Evolutionary conservation across 2,329 filamentous ascomycete genomes (phyloP).

Genomic region (Furcasterigmium sp.): DNA sequence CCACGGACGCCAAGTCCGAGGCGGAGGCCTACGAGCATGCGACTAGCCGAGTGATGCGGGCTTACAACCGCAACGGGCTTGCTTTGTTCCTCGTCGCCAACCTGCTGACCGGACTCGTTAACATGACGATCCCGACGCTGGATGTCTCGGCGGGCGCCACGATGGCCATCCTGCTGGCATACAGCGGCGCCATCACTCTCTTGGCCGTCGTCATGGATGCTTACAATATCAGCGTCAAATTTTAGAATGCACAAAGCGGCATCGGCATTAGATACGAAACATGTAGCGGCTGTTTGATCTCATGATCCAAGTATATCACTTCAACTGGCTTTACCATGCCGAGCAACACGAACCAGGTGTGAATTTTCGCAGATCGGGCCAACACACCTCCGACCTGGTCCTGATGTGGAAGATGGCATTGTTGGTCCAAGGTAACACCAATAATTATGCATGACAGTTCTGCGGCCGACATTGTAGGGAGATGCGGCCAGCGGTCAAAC

Average conservation of each 20-base stretch:
- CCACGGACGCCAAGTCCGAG: constrained; percentile 50
- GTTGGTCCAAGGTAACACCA: too few relatives aligned
- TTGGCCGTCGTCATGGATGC: constrained; percentile 63
- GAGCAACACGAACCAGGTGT: too few relatives aligned
- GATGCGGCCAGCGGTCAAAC: too few relatives aligned
- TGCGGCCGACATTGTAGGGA: too few relatives aligned
- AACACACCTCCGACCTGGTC: too few relatives aligned
- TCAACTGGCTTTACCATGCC: too few relatives aligned
- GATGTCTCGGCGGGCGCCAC: constrained; percentile 59
- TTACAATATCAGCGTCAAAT: constrained; percentile 64
- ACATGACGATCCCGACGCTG: constrained; percentile 79
- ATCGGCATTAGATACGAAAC: too few relatives aligned
- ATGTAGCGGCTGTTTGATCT: too few relatives aligned
- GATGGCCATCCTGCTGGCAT: constrained; percentile 70
- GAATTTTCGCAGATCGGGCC: too few relatives aligned
- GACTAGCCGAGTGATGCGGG: constrained; percentile 75
- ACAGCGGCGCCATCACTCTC: constrained; percentile 62
- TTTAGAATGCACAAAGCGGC: constrained; percentile 27
- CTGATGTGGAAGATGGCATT: too few relatives aligned
- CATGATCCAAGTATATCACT: too few relatives aligned
- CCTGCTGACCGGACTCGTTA: constrained; percentile 81
- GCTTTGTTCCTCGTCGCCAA: constrained; percentile 84
- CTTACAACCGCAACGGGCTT: constrained; percentile 86
- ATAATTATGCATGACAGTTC: too few relatives aligned
- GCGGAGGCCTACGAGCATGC: constrained; percentile 59